Evolutionary conservation across 805 yeast genomes (phyloP), one percentile per base, ranked within the genome.

Genomic region (Starmera caribaea): DNA sequence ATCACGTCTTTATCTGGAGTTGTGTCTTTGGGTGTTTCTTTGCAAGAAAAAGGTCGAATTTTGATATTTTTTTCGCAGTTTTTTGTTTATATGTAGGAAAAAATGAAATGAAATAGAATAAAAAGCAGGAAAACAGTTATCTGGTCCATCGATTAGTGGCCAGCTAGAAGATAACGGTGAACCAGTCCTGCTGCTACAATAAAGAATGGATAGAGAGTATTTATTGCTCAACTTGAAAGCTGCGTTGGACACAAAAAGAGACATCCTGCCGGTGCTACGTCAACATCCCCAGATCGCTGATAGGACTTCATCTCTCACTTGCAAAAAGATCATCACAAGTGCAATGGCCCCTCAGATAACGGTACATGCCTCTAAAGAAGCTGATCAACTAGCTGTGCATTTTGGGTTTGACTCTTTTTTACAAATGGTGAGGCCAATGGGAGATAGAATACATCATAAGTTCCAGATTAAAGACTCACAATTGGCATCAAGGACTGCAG

Each of bases 301-400:
- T 15, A 52, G 49, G 38, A 41, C 41, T 16, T 46, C 51, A 13
- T 53, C 59, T 8, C n/a, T 45, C 16, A 51, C 49, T 26, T 55
- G 59, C 43, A 53, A 47, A 40, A 45, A 35, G 38, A 48, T 58
- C 16, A 45, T 54, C 8, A 39, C 51, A 8, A 71, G 68, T 41
- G 62, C 76, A 9, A 66, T 68, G 41, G 69, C 76, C 30, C 83
- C 83, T 14, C 58, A 70, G 32, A 61, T 76, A 10, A 66, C 79
- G 0, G 63, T 76, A 7, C 67, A 66, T 31, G 61, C 74, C 4
- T 67, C 81, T 0, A 63, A 52, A 28, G 65, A 59, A 39, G 73
- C 73, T 4, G 76, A 75, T 40, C 44, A 55, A 6, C 40, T 69
- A 12, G 61, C 75, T n/a, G 67, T 61, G 40, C 49, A 53, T 8